These are phyloP conservation scores for Cyberlindnera mississippiensis DNA, from an alignment of 805 yeast genomes.

Conservation along the genomic window DNA sequence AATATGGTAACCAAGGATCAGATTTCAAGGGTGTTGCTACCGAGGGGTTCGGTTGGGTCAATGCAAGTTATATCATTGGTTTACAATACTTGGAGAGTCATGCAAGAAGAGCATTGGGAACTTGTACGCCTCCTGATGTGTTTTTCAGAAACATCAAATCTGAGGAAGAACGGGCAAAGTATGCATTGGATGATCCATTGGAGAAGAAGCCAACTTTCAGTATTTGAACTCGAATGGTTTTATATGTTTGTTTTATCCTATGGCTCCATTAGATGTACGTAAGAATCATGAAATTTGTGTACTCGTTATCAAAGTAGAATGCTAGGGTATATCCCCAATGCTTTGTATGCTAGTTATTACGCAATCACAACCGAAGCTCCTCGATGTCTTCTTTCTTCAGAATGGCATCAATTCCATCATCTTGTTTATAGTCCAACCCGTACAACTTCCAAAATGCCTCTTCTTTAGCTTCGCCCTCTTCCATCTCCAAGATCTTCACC, in stretches of 20 bases:
- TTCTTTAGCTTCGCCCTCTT: slow-evolving; percentile 2
- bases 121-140: slow-evolving; percentile 35
- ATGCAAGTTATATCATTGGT: slow-evolving; percentile 78
- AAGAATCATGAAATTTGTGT: too few species aligned
- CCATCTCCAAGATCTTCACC: slow-evolving; percentile 8
- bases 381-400: slow-evolving; percentile 1
- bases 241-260: too few species aligned
- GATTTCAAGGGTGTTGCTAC: slow-evolving; percentile 90
- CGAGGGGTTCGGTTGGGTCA: slow-evolving; percentile 99
- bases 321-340: too few species aligned
- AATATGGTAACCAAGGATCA: slow-evolving; percentile 94
- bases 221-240: not conserved
- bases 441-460: slow-evolving; percentile 2
- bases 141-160: slow-evolving; percentile 24
- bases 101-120: slow-evolving; percentile 74
- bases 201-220: slow-evolving; percentile 5
- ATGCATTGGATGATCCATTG: slow-evolving; percentile 16
- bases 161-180: slow-evolving; percentile 22
- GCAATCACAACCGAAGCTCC: not conserved
- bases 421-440: slow-evolving; percentile 1
- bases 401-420: not conserved
- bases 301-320: too few species aligned
- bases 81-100: slow-evolving; percentile 59
- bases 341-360: too few species aligned
- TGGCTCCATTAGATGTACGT: too few species aligned